Evolutionary conservation across 768 basidiomycete species (phyloP).

Genomic region (Mycena galopus): DNA sequence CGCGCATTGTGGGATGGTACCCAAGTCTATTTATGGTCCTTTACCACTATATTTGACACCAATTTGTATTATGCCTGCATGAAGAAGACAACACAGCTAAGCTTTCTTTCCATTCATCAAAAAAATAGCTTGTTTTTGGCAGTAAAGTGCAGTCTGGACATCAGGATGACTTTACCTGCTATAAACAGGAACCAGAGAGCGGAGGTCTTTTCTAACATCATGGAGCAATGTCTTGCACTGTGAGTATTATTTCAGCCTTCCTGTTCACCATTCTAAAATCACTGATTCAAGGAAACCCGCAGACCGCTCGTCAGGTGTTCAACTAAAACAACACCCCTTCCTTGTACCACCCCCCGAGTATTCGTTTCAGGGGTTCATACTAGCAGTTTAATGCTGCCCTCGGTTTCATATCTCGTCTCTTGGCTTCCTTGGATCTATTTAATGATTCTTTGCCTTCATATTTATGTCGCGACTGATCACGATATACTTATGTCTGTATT

Average conservation of each 20-base stretch:
- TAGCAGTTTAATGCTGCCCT: slow-evolving; percentile 10
- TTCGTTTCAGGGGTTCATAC: slow-evolving; percentile 1
- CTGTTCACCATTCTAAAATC: slow-evolving; percentile 5
- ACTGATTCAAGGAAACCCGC: slow-evolving; percentile 23
- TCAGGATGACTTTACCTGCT: neutral
- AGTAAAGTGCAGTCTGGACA: too few relatives aligned
- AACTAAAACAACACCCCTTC: slow-evolving; percentile 22
- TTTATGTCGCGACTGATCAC: too few relatives aligned
- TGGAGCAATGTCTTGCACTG: slow-evolving; percentile 35
- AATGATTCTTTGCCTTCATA: neutral
- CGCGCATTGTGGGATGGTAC: too few relatives aligned
- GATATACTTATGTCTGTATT: too few relatives aligned
- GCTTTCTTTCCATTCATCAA: too few relatives aligned
- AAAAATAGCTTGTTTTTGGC: too few relatives aligned
- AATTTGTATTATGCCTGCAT: too few relatives aligned
- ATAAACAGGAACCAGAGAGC: too few relatives aligned
- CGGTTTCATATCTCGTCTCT: slow-evolving; percentile 5
- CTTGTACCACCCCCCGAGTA: neutral
- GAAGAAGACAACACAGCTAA: too few relatives aligned
- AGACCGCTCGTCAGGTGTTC: slow-evolving; percentile 22
- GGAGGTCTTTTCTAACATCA: too few relatives aligned
- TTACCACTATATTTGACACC: too few relatives aligned
- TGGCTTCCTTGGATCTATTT: neutral
- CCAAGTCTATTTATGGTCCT: too few relatives aligned
- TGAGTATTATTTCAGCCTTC: slow-evolving; percentile 17